Evolutionary conservation across 495 filamentous ascomycete species (phyloP), one percentile per base, ranked within the genome.

Genomic region (Penicillium egyptiacum): DNA sequence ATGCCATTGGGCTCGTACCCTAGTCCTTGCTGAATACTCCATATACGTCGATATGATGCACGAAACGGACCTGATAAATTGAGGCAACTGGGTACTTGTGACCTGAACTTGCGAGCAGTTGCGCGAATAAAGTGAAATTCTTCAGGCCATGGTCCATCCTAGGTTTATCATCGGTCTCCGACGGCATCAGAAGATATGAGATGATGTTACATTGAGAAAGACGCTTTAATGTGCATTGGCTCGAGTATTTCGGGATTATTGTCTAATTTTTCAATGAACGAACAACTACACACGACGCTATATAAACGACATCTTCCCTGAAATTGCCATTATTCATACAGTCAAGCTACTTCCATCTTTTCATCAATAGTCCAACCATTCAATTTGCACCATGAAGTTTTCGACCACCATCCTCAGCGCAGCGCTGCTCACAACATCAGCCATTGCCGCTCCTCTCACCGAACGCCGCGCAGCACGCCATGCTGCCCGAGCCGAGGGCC

Each of bases 371-470:
- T 28, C 12, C 23, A 26, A 12, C 5, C 7, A 12, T 19, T 16
- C 16, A 40, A 30, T 17, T 1, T 20, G 7, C 35, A 64, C 20
- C 10, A 74, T 74, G 70, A 74, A 71, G 61, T 64, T 71, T 57
- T 63, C 64, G 9, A 49, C 60, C n/a, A 31, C 48, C 28, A 23
- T 70, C 10, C 10, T 63, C 9, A 30, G 61, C 28, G 61, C 57
- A 33, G 54, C 64, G 9, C 33, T 75, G 22, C 57, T 74, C 17
- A 63, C 69, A 4, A 53, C 55, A 30, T 47, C 59, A 2, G 63
- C 60, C 22, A 30, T 68, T 12, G 71, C 71, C 0, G 68, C 66
- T 23, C 68, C 72, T 44, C 61, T 59, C 53, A 69, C 61, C 31
- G 53, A 44, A 9, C 35, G 64, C 44, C 67, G 58, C 33, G 49